Percentiles rank a stretch among this genome's conserved stretches.
Conservation (phyloP, 2,329 filamentous ascomycete genomes). For the Phaeosphaeriaceae sp. region DNA sequence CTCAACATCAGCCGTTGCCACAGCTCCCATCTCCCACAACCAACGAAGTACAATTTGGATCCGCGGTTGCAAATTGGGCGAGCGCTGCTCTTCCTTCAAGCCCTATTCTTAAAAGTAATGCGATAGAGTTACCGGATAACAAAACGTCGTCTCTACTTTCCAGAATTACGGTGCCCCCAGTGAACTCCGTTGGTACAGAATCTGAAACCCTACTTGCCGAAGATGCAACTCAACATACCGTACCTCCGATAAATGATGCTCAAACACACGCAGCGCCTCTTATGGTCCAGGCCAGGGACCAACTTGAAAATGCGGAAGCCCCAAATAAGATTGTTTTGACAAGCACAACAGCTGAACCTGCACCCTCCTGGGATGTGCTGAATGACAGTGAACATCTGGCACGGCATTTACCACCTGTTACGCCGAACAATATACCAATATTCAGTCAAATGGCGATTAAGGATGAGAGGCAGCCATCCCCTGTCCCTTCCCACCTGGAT, state of each 20-base stretch:
- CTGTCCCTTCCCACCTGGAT: conserved; percentile 1
- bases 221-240: background rate
- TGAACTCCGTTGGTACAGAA: background rate
- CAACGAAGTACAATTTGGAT: background rate
- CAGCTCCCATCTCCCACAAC: background rate
- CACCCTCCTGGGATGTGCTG: too few relatives aligned
- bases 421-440: background rate
- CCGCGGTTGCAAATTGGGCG: background rate
- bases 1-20: too few relatives aligned
- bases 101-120: background rate
- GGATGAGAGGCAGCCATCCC: background rate
- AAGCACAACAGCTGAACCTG: too few relatives aligned
- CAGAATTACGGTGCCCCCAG: background rate
- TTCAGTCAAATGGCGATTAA: background rate
- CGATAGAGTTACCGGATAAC: background rate
- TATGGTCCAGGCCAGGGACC: too few relatives aligned
- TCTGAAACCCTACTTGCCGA: background rate
- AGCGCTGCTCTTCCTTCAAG: background rate
- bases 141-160: background rate
- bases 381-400: too few relatives aligned
- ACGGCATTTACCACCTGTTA: background rate
- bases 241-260: background rate
- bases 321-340: too few relatives aligned
- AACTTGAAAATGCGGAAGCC: too few relatives aligned
- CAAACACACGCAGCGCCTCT: too few relatives aligned